Evolutionary conservation across 148 eudicot species (phyloP), one percentile per base, ranked within the genome.

Genomic region (Chenopodium formosanum): DNA sequence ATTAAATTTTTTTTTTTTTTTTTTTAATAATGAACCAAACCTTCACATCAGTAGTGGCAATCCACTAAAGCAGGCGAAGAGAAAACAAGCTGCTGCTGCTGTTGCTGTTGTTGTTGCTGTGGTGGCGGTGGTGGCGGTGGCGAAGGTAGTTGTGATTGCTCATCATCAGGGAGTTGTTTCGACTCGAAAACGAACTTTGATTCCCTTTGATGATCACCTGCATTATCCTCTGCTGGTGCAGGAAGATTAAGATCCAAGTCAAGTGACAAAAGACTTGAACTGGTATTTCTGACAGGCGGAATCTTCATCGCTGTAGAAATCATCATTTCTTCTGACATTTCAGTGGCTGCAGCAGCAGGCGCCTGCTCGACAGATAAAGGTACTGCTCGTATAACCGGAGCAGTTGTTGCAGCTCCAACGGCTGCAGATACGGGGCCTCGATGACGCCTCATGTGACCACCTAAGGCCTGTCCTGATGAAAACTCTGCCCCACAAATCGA

Each of bases 381-480:
- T 29, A 53, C 74, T 20, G 80, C 84, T 11, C 79, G 66, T 20
- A 84, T 64, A 9, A 70, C 72, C 4, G 69, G 76, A 0, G 70
- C 46, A 6, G 84, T 25, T 2, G 84, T 25, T 2, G 71, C 47
- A 6, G 76, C 22, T 12, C 77, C 48, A 5, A 78, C 40, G 0
- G 74, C 11, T 7, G 66, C 63, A 9, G 64, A 70, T 11, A 69
- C 48, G 0, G 86, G 71, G 0, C 82, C 88, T 1, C 90, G 73
- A 66, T 88, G 90, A 12, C 88, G 81, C 58, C 90, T 86, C 90
- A 88, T 88, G 78, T 88, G 90, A 0, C 90, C 90, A 2, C 90
- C 90, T 32, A 86, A 34, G 11, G 90, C 90, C n/a, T 88, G 90
- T 1, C 88, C 90, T 0, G 90, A 88, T 0, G 88, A 77, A 67